Evolutionary conservation across 2,329 filamentous ascomycete species (phyloP), one percentile per base, ranked within the genome.

Genomic region (Epichloe sylvatica): DNA sequence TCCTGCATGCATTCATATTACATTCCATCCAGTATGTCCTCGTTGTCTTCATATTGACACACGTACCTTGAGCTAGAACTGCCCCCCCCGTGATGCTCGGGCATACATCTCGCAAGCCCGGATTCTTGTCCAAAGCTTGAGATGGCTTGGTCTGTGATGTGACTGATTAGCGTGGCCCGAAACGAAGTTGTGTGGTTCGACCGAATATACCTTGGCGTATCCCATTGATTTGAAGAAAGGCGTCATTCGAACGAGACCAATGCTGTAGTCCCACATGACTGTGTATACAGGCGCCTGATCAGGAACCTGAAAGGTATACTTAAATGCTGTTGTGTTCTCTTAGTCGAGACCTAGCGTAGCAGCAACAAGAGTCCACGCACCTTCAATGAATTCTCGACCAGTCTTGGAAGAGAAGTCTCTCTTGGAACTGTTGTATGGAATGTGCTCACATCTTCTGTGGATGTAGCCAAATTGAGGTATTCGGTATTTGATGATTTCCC

Each of bases 211-310:
- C 80, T 98, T 98, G 55, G 83, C 77, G 62, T 91, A 91, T 55
- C 84, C 81, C 63, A 83, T 83, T 56, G 86, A 89, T 65, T 95
- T 95, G 76, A 97, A 97, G 62, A 97, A 86, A 30, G 89, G 85
- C 2, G 90, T 96, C 67, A 94, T 94, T 53, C 91, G 83, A 54
- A 97, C 90, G 33, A 97, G 81, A 8, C 92, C 92, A 53, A 91
- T 80, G 59, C 94, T 91, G 70, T 96, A 96, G 66, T 98, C 92
- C 92, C 92, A 98, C 79, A 96, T 89, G 53, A 97, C 81, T 1
- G 78, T 79, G 63, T 84, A 90, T 47, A 77, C 73, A 54, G 73
- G 75, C 2, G 82, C 75, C 43, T 84, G 77, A 11, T 74, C 79
- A 0, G 85, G 85, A 3, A 84, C 64, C 56, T 74, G 77, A 71